Percentiles rank a stretch among this genome's conserved stretches.
These are phyloP conservation scores for Eimeria falciformis DNA, from an alignment of 169 alveolate species.

Conservation along the genomic window DNA sequence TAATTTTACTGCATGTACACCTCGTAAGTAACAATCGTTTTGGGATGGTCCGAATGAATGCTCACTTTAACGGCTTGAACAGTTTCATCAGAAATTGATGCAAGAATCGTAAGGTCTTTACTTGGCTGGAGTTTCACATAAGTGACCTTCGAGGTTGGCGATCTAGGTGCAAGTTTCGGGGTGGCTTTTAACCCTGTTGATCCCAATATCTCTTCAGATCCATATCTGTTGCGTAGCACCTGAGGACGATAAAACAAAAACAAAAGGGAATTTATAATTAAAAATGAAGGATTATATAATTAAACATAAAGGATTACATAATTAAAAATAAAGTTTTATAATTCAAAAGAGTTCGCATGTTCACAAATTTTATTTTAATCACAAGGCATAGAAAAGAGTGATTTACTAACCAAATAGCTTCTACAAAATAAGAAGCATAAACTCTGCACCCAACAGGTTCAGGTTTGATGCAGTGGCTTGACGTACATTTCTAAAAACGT, in stretches of 20 bases:
- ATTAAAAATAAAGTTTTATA: no score
- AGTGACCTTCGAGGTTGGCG: constrained; percentile 12
- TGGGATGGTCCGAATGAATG: neutral
- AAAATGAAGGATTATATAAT: neutral
- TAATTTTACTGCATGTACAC: no score
- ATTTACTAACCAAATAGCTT: no score
- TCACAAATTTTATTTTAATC: no score
- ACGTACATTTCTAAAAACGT: constrained; percentile 57
- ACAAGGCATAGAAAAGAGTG: no score
- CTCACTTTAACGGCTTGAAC: constrained; percentile 72
- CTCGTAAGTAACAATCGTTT: no score
- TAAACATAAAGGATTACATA: neutral
- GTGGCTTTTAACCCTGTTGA: neutral
- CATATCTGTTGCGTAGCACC: no score
- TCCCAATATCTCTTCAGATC: neutral
- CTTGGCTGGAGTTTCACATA: constrained; percentile 74
- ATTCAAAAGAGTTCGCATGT: no score
- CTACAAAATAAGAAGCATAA: neutral
- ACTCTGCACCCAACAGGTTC: no score
- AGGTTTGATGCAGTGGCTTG: neutral
- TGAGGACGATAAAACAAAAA: neutral
- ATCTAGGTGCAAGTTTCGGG: neutral
- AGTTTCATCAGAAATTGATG: constrained; percentile 61
- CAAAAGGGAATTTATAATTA: neutral
- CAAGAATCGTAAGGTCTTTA: constrained; percentile 67